phyloP scores from a whole-genome alignment of 768 basidiomycete genomes.

The Serendipita sp. region DNA sequence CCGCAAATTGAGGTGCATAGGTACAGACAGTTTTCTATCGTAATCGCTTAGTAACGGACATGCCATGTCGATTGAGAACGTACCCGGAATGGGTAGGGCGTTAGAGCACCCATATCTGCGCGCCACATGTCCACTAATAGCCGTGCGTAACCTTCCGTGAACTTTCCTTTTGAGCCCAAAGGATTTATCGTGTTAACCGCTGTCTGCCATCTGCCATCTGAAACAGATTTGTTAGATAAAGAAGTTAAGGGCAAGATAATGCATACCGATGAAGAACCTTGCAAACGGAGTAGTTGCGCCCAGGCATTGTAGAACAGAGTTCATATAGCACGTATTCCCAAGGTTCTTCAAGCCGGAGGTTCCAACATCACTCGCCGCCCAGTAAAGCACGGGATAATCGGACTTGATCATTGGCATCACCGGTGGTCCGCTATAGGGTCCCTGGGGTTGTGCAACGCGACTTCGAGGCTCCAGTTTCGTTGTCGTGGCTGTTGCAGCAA shows the following conservation, averaged over 20 bases:
- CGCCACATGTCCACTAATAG: slow-evolving; percentile 80
- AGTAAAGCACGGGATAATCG: slow-evolving; percentile 72
- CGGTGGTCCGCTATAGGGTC: slow-evolving; percentile 24
- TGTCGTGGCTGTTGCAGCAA: slow-evolving; percentile 49
- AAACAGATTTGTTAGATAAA: background rate
- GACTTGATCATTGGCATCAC: slow-evolving; percentile 45
- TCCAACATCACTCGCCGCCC: slow-evolving; percentile 65
- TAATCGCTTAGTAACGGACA: slow-evolving; percentile 15
- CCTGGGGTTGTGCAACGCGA: slow-evolving; percentile 18
- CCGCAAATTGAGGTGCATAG: slow-evolving; percentile 57
- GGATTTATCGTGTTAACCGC: slow-evolving; percentile 76
- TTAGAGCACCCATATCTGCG: slow-evolving; percentile 65
- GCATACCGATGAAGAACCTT: slow-evolving; percentile 73
- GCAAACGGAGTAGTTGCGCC: slow-evolving; percentile 89
- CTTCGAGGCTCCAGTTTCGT: slow-evolving; percentile 14
- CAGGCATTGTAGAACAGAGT: slow-evolving; percentile 91
- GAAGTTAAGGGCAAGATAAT: background rate
- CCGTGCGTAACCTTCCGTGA: slow-evolving; percentile 68
- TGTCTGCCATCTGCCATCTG: slow-evolving; percentile 65
- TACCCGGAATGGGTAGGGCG: slow-evolving; percentile 74
- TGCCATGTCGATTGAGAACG: slow-evolving; percentile 14
- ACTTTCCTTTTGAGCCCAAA: slow-evolving; percentile 69
- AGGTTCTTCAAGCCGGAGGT: slow-evolving; percentile 84
- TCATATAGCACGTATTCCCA: slow-evolving; percentile 98
- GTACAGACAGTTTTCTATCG: slow-evolving; percentile 39